These are phyloP conservation scores for Eryngium alpinum DNA, from an alignment of 140 eudicot species.

Conservation along the genomic window DNA sequence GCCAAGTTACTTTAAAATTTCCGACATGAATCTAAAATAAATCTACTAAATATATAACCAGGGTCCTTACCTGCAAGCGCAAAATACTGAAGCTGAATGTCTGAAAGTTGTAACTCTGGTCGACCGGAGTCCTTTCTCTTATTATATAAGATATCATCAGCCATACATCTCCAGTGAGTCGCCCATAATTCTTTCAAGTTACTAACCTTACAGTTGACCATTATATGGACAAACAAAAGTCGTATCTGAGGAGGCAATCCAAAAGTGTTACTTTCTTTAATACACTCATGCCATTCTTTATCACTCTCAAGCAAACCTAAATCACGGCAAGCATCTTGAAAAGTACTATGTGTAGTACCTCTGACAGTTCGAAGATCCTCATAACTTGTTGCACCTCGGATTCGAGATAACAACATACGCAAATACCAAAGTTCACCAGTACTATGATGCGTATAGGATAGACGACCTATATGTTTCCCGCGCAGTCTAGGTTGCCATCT, in stretches of 20 bases:
- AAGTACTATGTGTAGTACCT: too few species aligned
- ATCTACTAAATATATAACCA: too few species aligned
- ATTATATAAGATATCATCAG: neutral
- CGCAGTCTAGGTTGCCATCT: neutral
- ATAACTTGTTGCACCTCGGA: neutral
- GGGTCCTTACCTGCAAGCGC: neutral
- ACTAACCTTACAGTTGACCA: too few species aligned
- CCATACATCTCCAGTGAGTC: neutral
- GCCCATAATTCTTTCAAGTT: neutral
- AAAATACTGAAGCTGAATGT: neutral
- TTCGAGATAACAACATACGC: neutral
- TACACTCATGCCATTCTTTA: too few species aligned
- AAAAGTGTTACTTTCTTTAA: too few species aligned
- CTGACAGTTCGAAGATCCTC: neutral
- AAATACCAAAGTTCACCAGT: neutral
- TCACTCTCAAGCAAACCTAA: too few species aligned
- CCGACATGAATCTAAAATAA: too few species aligned
- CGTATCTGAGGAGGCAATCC: too few species aligned
- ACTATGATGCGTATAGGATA: neutral
- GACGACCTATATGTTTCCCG: neutral
- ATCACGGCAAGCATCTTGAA: too few species aligned
- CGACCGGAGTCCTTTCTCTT: neutral
- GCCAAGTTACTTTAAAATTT: too few species aligned
- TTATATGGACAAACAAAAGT: too few species aligned
- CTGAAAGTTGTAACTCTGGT: neutral